These are phyloP conservation scores for Dictyostelium intermedium DNA, from an alignment of 78 protist species.

Conservation along the genomic window DNA sequence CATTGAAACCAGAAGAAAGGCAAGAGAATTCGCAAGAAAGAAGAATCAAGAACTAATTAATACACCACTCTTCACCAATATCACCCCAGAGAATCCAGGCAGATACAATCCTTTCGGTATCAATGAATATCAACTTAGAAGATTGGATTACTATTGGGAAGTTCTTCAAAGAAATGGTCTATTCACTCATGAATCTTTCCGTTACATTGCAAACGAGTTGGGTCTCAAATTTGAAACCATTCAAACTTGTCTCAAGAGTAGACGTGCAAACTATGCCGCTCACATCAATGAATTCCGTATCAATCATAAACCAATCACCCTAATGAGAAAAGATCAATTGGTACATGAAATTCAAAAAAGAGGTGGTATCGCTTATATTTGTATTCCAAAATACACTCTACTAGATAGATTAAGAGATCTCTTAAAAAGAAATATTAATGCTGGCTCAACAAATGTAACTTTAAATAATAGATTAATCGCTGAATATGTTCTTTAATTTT, in stretches of 20 bases:
- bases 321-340: neutral
- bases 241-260: neutral
- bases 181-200: neutral
- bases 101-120: neutral
- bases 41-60: neutral
- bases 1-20: neutral
- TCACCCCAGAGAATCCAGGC: neutral
- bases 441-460: conserved; percentile 3
- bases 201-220: neutral
- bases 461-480: neutral
- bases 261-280: neutral
- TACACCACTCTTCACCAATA: neutral
- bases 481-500: neutral
- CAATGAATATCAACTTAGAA: neutral
- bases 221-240: neutral
- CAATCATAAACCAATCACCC: neutral
- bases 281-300: neutral
- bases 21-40: neutral
- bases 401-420: neutral
- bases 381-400: neutral
- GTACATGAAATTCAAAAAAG: neutral
- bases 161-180: neutral
- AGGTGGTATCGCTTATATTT: neutral
- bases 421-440: neutral
- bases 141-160: conserved; percentile 21